These are phyloP conservation scores for Ministeria vibrans DNA, from an alignment of 78 protist species.

Conservation along the genomic window DNA sequence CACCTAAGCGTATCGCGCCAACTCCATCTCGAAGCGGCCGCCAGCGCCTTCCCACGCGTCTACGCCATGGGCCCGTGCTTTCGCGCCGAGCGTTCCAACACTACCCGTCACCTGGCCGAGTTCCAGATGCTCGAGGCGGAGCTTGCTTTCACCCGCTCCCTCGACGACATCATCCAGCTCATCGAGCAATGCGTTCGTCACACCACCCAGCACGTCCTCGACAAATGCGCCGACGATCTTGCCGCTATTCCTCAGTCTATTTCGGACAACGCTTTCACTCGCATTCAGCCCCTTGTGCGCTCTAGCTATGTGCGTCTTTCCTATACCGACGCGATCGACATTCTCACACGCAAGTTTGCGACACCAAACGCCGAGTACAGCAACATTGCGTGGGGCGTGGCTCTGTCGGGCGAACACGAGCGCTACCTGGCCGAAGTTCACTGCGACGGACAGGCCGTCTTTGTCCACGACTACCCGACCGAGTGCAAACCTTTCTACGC, in stretches of 20 bases:
- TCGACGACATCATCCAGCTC: slow-evolving; percentile 17
- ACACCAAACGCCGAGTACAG: neutral
- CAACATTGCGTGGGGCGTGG: slow-evolving; percentile 36
- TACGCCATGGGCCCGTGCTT: slow-evolving; percentile 83
- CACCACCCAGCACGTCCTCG: neutral
- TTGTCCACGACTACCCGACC: slow-evolving; percentile 25
- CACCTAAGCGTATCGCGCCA: slow-evolving; percentile 69
- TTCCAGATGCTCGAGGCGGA: slow-evolving; percentile 85
- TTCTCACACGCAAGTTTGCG: neutral
- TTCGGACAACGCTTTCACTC: no score
- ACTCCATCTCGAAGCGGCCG: slow-evolving; percentile 24
- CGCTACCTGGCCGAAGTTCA: slow-evolving; percentile 26
- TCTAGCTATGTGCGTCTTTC: slow-evolving; percentile 31
- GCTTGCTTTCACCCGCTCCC: slow-evolving; percentile 43
- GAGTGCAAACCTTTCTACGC: slow-evolving; percentile 64
- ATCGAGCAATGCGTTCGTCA: neutral
- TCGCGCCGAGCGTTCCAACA: slow-evolving; percentile 47
- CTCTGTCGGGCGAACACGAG: slow-evolving; percentile 66
- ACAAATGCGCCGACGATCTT: neutral
- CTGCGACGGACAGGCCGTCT: slow-evolving; percentile 6
- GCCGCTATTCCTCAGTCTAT: no score
- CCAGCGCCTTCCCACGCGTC: slow-evolving; percentile 13
- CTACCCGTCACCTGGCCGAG: slow-evolving; percentile 73
- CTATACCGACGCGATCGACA: slow-evolving; percentile 64
- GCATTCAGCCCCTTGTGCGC: neutral